These are phyloP conservation scores for Stellera chamaejasme DNA, from an alignment of 345 rosid species.

Conservation along the genomic window DNA sequence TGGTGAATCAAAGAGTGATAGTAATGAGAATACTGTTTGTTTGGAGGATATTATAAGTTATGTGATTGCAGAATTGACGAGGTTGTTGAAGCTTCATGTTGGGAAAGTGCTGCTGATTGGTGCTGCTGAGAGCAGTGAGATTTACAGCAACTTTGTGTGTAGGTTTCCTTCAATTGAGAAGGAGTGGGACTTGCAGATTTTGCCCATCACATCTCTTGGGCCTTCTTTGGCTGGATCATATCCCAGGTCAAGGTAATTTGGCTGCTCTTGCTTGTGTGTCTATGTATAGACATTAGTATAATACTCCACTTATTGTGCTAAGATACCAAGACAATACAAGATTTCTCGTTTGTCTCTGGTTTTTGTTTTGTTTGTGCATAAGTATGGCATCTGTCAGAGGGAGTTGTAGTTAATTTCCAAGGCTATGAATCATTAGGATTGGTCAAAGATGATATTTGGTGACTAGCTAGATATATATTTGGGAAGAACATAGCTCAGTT, in stretches of 20 bases:
- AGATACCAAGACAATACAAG: no score
- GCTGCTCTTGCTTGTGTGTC: no score
- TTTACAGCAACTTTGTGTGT: slow-evolving; percentile 40
- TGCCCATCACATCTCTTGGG: slow-evolving; percentile 52
- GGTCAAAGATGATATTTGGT: no score
- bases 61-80: slow-evolving; percentile 40
- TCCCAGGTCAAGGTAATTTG: slow-evolving; percentile 59
- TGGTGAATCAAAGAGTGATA: background rate
- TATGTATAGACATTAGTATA: no score
- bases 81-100: slow-evolving; percentile 29
- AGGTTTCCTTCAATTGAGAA: slow-evolving; percentile 55
- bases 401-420: no score
- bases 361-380: no score
- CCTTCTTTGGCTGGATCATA: slow-evolving; percentile 37
- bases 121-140: slow-evolving; percentile 42
- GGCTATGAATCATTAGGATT: no score
- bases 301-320: no score
- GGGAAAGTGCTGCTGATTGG: slow-evolving; percentile 64
- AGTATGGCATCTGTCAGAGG: no score
- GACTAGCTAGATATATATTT: no score
- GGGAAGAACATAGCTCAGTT: no score
- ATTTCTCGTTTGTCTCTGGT: no score
- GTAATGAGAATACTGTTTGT: slow-evolving; percentile 8
- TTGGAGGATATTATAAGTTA: slow-evolving; percentile 22
- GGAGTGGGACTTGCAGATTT: slow-evolving; percentile 78